A percentile compares a stretch with the other conserved stretches of the same genome.
phyloP scores from a whole-genome alignment of 345 rosid genomes.

The Eucalyptus coolabah region DNA sequence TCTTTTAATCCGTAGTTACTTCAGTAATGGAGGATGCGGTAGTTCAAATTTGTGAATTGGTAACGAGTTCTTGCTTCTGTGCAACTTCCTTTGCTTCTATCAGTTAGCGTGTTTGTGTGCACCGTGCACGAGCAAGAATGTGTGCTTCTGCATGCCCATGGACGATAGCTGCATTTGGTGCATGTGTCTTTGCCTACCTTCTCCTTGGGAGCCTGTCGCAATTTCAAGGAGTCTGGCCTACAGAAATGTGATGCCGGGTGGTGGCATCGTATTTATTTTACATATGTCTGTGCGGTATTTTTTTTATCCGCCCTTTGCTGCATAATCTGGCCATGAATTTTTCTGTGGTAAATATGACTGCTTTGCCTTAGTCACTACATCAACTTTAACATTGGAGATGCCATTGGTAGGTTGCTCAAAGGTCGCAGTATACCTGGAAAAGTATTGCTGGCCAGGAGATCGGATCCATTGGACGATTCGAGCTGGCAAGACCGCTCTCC shows the following conservation, averaged over 20 bases:
- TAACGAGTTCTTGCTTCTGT: background rate
- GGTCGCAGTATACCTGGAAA: slow-evolving; percentile 94
- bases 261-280: background rate
- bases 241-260: background rate
- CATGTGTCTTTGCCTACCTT: background rate
- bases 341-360: background rate
- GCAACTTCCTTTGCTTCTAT: background rate
- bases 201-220: background rate
- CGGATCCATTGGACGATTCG: slow-evolving; percentile 43
- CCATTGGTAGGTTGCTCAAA: slow-evolving; percentile 51
- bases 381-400: background rate
- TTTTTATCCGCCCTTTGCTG: background rate
- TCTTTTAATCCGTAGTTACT: background rate
- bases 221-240: background rate
- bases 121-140: background rate
- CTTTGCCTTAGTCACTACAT: background rate
- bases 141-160: background rate
- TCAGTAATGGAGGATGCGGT: background rate
- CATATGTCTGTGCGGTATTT: background rate
- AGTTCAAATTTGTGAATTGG: background rate
- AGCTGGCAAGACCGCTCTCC: slow-evolving; percentile 37
- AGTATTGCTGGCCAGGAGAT: slow-evolving; percentile 68
- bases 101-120: background rate
- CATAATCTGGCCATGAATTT: background rate
- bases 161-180: background rate